Conservation (phyloP, 2,329 filamentous ascomycete genomes). For the Fusarium staphyleae region DNA sequence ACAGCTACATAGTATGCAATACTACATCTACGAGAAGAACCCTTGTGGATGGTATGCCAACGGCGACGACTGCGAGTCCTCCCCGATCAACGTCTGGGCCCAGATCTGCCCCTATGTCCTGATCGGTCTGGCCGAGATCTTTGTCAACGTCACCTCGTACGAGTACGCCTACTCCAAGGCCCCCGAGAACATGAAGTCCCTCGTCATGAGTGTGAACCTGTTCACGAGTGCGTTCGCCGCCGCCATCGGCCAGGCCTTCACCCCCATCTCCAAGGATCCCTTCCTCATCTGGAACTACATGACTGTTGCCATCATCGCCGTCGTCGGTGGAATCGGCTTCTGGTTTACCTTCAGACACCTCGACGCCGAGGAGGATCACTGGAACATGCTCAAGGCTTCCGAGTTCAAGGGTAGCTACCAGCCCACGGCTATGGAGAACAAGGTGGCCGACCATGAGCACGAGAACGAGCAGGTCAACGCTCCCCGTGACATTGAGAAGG, state of each 20-base stretch:
- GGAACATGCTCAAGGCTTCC: constrained; percentile 66
- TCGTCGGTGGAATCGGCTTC: constrained; percentile 68
- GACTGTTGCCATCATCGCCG: constrained; percentile 66
- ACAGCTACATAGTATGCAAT: constrained; percentile 50
- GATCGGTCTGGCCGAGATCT: constrained; percentile 60
- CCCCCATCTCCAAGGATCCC: constrained; percentile 67
- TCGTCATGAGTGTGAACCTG: constrained; percentile 74
- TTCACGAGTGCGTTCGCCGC: constrained; percentile 75
- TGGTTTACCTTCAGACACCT: constrained; percentile 72
- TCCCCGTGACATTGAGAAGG: constrained; percentile 33
- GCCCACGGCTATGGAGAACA: constrained; percentile 47
- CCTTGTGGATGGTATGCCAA: constrained; percentile 65
- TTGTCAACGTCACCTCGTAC: constrained; percentile 65
- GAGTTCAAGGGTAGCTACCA: constrained; percentile 51
- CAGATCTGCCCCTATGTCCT: constrained; percentile 61
- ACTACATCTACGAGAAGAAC: constrained; percentile 69
- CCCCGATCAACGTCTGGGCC: constrained; percentile 71
- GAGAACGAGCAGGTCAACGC: constrained; percentile 28
- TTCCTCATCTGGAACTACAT: constrained; percentile 77
- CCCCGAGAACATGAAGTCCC: constrained; percentile 79
- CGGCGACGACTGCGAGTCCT: constrained; percentile 55
- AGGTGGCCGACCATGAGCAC: constrained; percentile 25
- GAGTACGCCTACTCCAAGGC: constrained; percentile 83
- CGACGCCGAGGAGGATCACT: constrained; percentile 71
- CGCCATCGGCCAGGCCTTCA: constrained; percentile 74